phyloP scores from a whole-genome alignment of 441 rosid genomes.

The Manihot esculenta region DNA sequence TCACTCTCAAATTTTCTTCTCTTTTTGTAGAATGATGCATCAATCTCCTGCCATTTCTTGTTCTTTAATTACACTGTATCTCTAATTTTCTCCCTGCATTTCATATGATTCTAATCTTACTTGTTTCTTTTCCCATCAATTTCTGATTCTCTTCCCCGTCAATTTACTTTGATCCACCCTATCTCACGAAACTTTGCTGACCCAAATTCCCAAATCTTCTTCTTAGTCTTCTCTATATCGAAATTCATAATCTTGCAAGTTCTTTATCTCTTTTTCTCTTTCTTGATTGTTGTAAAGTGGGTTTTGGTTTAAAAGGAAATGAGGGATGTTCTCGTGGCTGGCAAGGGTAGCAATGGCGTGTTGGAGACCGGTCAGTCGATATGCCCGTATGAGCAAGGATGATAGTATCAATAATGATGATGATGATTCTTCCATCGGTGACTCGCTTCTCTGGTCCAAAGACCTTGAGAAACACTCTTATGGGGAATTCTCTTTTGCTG shows the following conservation, averaged over 20 bases:
- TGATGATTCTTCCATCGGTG: constrained; percentile 33
- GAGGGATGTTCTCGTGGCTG: constrained; percentile 87
- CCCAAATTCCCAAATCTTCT: constrained; percentile 9
- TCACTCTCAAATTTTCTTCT: background rate
- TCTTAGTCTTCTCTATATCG: background rate
- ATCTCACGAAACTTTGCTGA: background rate
- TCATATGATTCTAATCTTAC: background rate
- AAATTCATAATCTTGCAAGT: constrained; percentile 5
- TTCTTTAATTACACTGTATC: background rate
- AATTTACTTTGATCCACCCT: constrained; percentile 2
- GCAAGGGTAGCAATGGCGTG: constrained; percentile 63
- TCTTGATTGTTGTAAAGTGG: constrained; percentile 16
- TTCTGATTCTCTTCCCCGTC: background rate
- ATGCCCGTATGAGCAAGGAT: constrained; percentile 79
- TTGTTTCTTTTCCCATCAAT: background rate
- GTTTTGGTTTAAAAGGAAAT: constrained; percentile 49
- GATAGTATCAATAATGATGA: constrained; percentile 30
- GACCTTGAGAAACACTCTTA: constrained; percentile 72
- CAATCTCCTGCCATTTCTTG: constrained; percentile 3
- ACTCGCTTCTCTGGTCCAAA: constrained; percentile 66
- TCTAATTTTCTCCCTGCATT: background rate
- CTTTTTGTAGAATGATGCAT: constrained; percentile 8
- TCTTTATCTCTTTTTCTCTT: background rate
- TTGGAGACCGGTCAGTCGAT: constrained; percentile 64
- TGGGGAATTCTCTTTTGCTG: constrained; percentile 83